Percentiles rank a stretch among this genome's conserved stretches.
These are phyloP conservation scores for Venturia pyrina DNA, from an alignment of 2,329 filamentous ascomycete genomes.

Conservation along the genomic window DNA sequence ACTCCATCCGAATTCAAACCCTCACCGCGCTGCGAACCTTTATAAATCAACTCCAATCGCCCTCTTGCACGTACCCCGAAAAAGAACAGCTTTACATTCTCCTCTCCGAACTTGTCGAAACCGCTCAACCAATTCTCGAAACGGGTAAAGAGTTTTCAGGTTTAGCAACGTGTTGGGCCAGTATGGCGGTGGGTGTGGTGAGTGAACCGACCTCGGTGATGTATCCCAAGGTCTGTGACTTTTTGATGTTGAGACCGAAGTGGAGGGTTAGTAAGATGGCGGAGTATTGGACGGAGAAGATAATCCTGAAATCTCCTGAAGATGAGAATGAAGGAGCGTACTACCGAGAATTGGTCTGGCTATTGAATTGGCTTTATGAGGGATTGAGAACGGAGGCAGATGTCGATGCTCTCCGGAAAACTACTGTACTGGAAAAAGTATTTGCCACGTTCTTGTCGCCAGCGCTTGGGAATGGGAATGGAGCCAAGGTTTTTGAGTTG, in stretches of 20 bases:
- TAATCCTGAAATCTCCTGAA: slow-evolving; percentile 57
- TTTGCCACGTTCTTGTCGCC: background rate
- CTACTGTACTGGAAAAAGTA: slow-evolving; percentile 2
- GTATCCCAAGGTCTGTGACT: slow-evolving; percentile 78
- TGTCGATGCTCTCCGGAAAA: background rate
- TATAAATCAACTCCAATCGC: slow-evolving; percentile 40
- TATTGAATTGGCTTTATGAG: slow-evolving; percentile 60
- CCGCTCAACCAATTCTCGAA: slow-evolving; percentile 37
- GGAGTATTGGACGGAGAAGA: slow-evolving; percentile 54
- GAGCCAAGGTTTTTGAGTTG: background rate
- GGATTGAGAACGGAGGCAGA: slow-evolving; percentile 42
- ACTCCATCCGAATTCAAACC: slow-evolving; percentile 70
- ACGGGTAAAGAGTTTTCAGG: slow-evolving; percentile 55
- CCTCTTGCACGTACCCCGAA: slow-evolving; percentile 53
- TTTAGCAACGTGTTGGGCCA: slow-evolving; percentile 65
- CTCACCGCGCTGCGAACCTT: slow-evolving; percentile 28
- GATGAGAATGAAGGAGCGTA: slow-evolving; percentile 49
- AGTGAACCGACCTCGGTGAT: slow-evolving; percentile 69
- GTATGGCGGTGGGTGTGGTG: slow-evolving; percentile 58
- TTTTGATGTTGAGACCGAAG: slow-evolving; percentile 64
- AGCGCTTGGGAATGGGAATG: background rate
- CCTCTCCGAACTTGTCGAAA: slow-evolving; percentile 70
- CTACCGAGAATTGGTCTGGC: slow-evolving; percentile 55
- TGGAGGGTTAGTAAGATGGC: slow-evolving; percentile 56
- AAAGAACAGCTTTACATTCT: slow-evolving; percentile 71